Conservation (phyloP, 768 basidiomycete species). For the Gymnopilus junonius region DNA sequence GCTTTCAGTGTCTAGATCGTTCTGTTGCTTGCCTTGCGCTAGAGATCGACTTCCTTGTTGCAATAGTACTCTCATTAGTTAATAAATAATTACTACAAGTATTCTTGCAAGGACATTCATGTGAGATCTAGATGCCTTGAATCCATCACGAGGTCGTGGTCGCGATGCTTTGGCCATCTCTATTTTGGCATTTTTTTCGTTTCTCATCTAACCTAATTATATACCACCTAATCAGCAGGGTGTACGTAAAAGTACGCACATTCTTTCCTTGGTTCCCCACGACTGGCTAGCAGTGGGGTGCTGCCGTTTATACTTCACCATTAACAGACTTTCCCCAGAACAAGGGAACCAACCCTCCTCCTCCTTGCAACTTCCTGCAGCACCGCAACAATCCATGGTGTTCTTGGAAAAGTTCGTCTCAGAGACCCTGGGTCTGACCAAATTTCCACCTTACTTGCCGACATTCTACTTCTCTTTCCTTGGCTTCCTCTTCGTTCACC, state of each 20-base stretch:
- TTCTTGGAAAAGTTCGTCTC: conserved; percentile 31
- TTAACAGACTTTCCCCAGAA: not conserved
- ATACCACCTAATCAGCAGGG: too few relatives aligned
- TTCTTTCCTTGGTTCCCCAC: conserved; percentile 4
- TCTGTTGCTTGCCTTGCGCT: too few relatives aligned
- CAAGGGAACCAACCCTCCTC: not conserved
- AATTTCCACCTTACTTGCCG: conserved; percentile 59
- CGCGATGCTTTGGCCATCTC: not conserved
- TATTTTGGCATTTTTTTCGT: not conserved
- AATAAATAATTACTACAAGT: too few relatives aligned
- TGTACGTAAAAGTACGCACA: conserved; percentile 3
- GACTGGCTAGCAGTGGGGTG: conserved; percentile 9
- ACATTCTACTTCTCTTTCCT: conserved; percentile 57
- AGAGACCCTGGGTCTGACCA: conserved; percentile 50
- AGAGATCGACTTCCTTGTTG: too few relatives aligned
- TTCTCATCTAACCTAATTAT: conserved; percentile 1
- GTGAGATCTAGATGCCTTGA: too few relatives aligned
- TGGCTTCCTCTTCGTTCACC: conserved; percentile 62
- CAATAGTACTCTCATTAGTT: too few relatives aligned
- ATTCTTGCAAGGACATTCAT: too few relatives aligned
- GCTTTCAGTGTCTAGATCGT: too few relatives aligned
- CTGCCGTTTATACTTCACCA: not conserved
- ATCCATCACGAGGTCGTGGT: not conserved
- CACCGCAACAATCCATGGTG: conserved; percentile 10
- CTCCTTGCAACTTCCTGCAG: not conserved